Conservation (phyloP, 768 basidiomycete genomes). For the Ramaria rubella region DNA sequence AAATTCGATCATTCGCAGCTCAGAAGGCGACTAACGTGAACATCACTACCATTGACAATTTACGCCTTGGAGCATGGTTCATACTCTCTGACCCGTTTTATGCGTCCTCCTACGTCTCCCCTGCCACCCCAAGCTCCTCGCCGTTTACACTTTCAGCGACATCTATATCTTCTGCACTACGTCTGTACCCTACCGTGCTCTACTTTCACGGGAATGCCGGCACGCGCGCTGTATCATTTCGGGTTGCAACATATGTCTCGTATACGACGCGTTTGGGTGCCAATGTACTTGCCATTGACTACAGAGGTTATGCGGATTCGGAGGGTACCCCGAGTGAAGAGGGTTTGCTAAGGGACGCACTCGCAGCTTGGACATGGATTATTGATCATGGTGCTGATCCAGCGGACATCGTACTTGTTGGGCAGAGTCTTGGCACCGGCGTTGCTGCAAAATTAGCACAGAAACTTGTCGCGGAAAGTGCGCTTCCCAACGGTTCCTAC, state of each 20-base stretch:
- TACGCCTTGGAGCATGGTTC: slow-evolving; percentile 82
- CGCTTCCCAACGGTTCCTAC: not conserved
- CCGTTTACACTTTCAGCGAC: slow-evolving; percentile 29
- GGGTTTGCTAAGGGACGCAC: slow-evolving; percentile 68
- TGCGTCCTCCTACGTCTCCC: slow-evolving; percentile 35
- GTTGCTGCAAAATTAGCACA: slow-evolving; percentile 45
- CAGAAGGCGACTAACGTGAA: slow-evolving; percentile 71
- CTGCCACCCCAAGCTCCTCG: slow-evolving; percentile 25
- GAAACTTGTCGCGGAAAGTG: slow-evolving; percentile 35
- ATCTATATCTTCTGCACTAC: slow-evolving; percentile 50
- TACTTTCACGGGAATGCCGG: slow-evolving; percentile 90
- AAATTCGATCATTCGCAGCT: slow-evolving; percentile 37
- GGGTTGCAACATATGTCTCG: slow-evolving; percentile 61
- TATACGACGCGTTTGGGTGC: slow-evolving; percentile 59
- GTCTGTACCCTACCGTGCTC: slow-evolving; percentile 65
- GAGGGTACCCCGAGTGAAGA: slow-evolving; percentile 67
- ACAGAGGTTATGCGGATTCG: slow-evolving; percentile 89
- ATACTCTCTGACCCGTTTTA: slow-evolving; percentile 63
- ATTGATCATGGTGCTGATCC: slow-evolving; percentile 47
- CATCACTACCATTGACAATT: slow-evolving; percentile 69
- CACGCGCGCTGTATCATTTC: slow-evolving; percentile 60
- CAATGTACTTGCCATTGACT: slow-evolving; percentile 85
- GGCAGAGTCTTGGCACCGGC: slow-evolving; percentile 87
- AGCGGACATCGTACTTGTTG: slow-evolving; percentile 64
- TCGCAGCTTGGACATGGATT: slow-evolving; percentile 78